A percentile compares a stretch with the other conserved stretches of the same genome.
Conservation (phyloP, 73 alveolate genomes). For the Stentor roeselii region DNA sequence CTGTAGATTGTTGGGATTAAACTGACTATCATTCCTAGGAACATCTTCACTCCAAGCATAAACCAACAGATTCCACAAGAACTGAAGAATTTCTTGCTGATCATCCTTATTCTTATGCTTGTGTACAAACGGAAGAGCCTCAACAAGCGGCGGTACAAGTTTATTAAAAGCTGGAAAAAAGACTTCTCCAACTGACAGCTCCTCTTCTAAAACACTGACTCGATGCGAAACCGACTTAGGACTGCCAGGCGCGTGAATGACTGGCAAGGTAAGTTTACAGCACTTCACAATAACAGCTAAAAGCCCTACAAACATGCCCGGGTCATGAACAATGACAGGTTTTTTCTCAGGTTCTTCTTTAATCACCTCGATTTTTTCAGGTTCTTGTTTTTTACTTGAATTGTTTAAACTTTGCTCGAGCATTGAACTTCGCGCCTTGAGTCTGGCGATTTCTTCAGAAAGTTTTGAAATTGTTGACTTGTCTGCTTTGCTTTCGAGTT, state of each 20-base stretch:
- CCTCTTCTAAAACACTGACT: background rate
- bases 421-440: slow-evolving; percentile 13
- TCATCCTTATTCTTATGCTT: background rate
- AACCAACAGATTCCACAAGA: background rate
- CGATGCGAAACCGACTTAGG: slow-evolving; percentile 4
- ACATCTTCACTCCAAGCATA: background rate
- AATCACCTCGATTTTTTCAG: background rate
- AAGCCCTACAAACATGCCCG: background rate
- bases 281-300: background rate
- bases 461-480: background rate
- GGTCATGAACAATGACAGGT: background rate
- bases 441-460: background rate
- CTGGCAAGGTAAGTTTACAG: background rate
- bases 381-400: background rate
- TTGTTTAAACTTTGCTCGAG: background rate
- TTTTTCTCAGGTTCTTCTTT: background rate
- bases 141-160: background rate
- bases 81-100: background rate
- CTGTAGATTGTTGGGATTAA: background rate
- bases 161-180: slow-evolving; percentile 6
- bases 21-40: background rate
- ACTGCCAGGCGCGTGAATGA: background rate
- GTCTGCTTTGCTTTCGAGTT: background rate
- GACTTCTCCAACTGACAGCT: background rate
- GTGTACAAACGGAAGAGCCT: background rate